Evolutionary conservation across 768 basidiomycete species (phyloP).

Genomic region (Paxillus rubicundulus): DNA sequence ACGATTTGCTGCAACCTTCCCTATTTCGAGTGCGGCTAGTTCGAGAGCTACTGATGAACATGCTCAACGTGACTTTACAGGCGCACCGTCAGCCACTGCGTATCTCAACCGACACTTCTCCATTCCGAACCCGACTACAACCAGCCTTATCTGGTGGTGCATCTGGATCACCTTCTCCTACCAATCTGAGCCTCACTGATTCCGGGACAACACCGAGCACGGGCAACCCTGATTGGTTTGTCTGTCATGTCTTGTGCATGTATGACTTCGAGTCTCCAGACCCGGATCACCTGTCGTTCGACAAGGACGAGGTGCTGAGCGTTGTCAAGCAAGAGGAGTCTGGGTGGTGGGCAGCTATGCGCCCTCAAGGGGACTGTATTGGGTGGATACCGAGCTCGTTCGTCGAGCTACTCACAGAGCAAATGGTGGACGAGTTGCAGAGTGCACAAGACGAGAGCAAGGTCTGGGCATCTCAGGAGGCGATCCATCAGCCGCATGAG

Average conservation of each 20-base stretch:
- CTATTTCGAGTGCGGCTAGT: background rate
- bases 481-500: conserved; percentile 37
- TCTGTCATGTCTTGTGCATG: conserved; percentile 51
- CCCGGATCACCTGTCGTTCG: conserved; percentile 58
- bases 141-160: conserved; percentile 37
- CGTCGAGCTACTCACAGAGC: conserved; percentile 46
- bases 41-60: background rate
- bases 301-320: conserved; percentile 63
- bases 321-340: conserved; percentile 66
- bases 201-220: conserved; percentile 31
- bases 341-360: conserved; percentile 83
- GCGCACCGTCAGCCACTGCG: conserved; percentile 19
- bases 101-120: conserved; percentile 36
- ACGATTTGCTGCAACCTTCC: background rate
- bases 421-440: background rate
- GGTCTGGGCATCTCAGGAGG: conserved; percentile 46
- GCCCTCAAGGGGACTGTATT: conserved; percentile 46
- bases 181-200: conserved; percentile 1
- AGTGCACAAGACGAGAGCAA: conserved; percentile 2
- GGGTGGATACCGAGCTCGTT: conserved; percentile 80
- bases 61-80: background rate
- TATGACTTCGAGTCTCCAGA: conserved; percentile 68
- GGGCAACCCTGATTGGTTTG: conserved; percentile 31
- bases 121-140: conserved; percentile 36
- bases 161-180: conserved; percentile 17